Evolutionary conservation across 2,329 filamentous ascomycete species (phyloP), one percentile per base, ranked within the genome.

Genomic region (Boeremia lycopersici): DNA sequence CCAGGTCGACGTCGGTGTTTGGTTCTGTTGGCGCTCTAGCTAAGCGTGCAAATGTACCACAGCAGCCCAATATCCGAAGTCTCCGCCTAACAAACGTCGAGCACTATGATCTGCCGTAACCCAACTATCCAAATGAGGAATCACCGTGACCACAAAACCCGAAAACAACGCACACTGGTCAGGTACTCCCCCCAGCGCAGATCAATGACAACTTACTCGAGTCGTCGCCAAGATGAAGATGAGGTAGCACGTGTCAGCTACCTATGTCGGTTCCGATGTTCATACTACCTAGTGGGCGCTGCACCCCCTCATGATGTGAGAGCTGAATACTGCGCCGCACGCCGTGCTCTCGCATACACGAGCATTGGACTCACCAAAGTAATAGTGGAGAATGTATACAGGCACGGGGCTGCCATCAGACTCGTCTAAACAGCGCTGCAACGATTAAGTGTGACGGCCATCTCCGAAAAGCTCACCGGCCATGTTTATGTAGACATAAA

Each of bases 151-250:
- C 29, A n/a, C 15, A 40, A 6, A 12, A 17, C 11, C 17, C 6
- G 8, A 19, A 12, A 42, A 42, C 7, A 28, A 42, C 19, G 40
- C 40, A 29, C 25, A 45, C 23, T 49, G 46, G 41, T 45, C 34
- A 44, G 39, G 34, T 23, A 23, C 19, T 23, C 19, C 34, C 17
- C n/a, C 26, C 35, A 42, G 46, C 46, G 35, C 29, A 47, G 41
- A 47, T 42, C 41, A 23, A 30, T n/a, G 10, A 35, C 36, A 19
- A 46, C 35, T 55, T 49, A 55, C 45, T 55, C 52, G 40, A 19
- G 31, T 28, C 25, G 31, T 46, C 35, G 36, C 41, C 46, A 42
- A 42, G 19, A 36, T 36, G 13, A 23, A 23, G 17, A 11, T 42
- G 15, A 42, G 35, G 41, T 45, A 26, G 30, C 41, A 49, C 40